phyloP scores from a whole-genome alignment of 192 early-diverging fungal species.

The Coemansia sp. region DNA sequence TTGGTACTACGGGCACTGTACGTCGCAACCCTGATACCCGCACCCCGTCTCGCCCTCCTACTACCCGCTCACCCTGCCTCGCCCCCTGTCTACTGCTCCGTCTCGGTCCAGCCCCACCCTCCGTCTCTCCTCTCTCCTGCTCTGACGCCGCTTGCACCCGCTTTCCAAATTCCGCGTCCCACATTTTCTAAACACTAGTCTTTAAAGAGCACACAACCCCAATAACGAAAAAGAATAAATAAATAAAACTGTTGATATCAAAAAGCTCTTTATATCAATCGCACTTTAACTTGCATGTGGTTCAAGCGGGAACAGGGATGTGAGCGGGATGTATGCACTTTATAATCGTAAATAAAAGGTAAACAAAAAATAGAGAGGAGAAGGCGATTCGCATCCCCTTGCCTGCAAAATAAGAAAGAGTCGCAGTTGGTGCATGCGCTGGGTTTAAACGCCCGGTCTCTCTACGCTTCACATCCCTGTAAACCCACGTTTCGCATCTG shows the following conservation, averaged over 20 bases:
- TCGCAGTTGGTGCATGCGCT: not conserved
- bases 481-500: constrained; percentile 1
- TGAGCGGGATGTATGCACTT: not conserved
- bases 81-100: constrained; percentile 11
- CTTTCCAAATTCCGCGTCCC: constrained; percentile 28
- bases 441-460: not conserved
- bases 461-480: not conserved
- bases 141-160: constrained; percentile 24
- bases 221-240: not conserved
- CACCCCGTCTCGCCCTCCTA: not conserved
- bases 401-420: not conserved
- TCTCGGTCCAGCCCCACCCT: not conserved
- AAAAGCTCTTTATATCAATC: not conserved
- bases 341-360: constrained; percentile 2
- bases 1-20: not conserved
- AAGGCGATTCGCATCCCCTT: not conserved
- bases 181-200: constrained; percentile 9
- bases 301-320: not conserved
- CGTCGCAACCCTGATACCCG: not conserved
- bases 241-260: not conserved
- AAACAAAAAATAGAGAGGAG: not conserved
- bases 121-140: constrained; percentile 6
- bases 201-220: not conserved
- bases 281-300: not conserved
- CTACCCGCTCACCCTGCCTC: not conserved